Evolutionary conservation across 108 stramenopile genomes (phyloP).

Genomic region (Nannochloropsis granulata): DNA sequence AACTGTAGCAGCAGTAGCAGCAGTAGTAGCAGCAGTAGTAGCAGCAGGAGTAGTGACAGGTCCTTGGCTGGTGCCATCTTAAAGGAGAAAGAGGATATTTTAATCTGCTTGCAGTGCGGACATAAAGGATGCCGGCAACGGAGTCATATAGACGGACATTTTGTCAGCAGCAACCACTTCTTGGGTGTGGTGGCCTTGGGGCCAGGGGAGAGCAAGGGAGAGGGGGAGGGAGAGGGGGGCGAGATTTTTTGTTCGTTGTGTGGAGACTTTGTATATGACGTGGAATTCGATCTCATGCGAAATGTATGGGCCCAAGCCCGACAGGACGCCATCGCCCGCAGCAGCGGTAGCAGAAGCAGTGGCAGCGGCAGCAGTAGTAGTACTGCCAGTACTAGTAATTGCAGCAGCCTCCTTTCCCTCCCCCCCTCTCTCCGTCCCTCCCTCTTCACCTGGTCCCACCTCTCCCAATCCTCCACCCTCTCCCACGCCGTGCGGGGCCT

Average conservation of each 20-base stretch:
- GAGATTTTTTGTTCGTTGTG: conserved; percentile 19
- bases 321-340: background rate
- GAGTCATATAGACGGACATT: conserved; percentile 11
- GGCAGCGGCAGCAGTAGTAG: background rate
- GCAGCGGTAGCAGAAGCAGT: background rate
- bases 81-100: conserved; percentile 18
- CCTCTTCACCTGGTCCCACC: background rate
- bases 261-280: conserved; percentile 28
- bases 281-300: conserved; percentile 8
- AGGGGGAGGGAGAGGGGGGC: conserved; percentile 1
- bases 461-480: background rate
- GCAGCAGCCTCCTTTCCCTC: background rate
- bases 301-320: background rate
- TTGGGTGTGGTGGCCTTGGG: background rate
- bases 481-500: conserved; percentile 11
- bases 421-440: background rate
- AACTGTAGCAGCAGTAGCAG: background rate
- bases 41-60: background rate
- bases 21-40: background rate
- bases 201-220: conserved; percentile 4
- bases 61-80: background rate
- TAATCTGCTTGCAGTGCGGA: conserved; percentile 24
- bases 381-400: background rate
- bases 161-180: background rate
- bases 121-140: conserved; percentile 8